Conservation (phyloP, 495 filamentous ascomycete genomes). For the Xanthoparmelia taractica region DNA sequence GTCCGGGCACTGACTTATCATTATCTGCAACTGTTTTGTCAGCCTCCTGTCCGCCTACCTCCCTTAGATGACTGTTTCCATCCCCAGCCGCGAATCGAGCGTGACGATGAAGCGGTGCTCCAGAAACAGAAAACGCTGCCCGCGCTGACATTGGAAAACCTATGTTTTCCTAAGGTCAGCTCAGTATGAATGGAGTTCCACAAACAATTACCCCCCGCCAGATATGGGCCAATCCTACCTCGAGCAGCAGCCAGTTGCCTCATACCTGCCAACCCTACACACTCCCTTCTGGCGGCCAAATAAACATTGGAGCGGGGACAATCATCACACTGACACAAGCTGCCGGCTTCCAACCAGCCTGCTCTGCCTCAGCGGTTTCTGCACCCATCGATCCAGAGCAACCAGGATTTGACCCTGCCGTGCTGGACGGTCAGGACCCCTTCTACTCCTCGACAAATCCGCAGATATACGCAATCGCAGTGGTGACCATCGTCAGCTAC, state of each 20-base stretch:
- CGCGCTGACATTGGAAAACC: neutral
- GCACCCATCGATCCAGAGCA: slow-evolving; percentile 28
- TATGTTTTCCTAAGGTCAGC: neutral
- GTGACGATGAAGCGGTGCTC: slow-evolving; percentile 8
- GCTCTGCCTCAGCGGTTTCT: slow-evolving; percentile 37
- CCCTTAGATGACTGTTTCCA: neutral
- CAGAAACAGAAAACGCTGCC: slow-evolving; percentile 8
- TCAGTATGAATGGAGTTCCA: neutral
- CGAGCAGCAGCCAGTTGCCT: slow-evolving; percentile 35
- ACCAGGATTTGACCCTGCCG: slow-evolving; percentile 26
- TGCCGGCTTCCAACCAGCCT: slow-evolving; percentile 56
- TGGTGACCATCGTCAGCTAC: slow-evolving; percentile 85
- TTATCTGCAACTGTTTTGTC: neutral
- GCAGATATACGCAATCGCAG: slow-evolving; percentile 84
- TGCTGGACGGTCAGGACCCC: slow-evolving; percentile 63
- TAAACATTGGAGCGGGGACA: slow-evolving; percentile 50
- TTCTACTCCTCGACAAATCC: slow-evolving; percentile 91
- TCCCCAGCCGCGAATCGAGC: neutral
- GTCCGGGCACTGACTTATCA: neutral
- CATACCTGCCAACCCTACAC: slow-evolving; percentile 54
- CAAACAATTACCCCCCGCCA: slow-evolving; percentile 32
- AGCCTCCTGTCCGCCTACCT: neutral
- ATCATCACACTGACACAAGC: slow-evolving; percentile 54
- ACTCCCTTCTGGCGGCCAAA: slow-evolving; percentile 53
- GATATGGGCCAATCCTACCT: slow-evolving; percentile 46